These are phyloP conservation scores for Solanum hybrid DNA, from an alignment of 305 asterid species.

Conservation along the genomic window DNA sequence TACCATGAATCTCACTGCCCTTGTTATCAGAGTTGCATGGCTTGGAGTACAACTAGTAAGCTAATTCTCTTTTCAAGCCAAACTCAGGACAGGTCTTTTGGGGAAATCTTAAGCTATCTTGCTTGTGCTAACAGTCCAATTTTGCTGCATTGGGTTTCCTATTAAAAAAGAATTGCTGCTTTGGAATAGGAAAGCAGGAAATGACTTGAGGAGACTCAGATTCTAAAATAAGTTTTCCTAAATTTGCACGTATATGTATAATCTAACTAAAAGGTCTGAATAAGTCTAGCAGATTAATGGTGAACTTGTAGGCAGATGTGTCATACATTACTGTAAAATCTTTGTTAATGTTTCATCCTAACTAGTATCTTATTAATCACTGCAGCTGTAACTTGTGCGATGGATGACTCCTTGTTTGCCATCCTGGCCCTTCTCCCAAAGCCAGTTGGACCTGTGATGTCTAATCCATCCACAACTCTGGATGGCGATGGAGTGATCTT, in stretches of 20 bases:
- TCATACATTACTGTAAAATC: not conserved
- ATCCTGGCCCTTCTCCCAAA: conserved; percentile 52
- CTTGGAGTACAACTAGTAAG: not conserved
- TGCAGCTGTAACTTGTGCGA: conserved; percentile 71
- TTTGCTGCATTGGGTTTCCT: not conserved
- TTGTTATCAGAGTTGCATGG: not conserved
- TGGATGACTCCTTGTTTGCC: conserved; percentile 53
- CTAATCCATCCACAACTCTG: conserved; percentile 20
- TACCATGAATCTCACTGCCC: not conserved
- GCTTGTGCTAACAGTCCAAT: not conserved
- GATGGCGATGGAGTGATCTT: conserved; percentile 49
- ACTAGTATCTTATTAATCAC: conserved; percentile 10
- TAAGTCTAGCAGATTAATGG: not conserved
- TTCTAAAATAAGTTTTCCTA: not conserved
- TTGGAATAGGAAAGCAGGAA: not conserved
- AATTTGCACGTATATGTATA: not conserved
- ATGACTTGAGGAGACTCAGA: not conserved
- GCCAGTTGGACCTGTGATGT: conserved; percentile 10
- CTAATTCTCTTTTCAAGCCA: not conserved
- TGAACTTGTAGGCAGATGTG: not conserved
- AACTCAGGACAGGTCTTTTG: not conserved
- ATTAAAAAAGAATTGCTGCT: not conserved
- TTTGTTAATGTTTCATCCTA: not conserved
- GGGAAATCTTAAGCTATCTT: not conserved
- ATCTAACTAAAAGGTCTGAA: not conserved